Conservation (phyloP, 345 rosid genomes). For the Populus tremula region DNA sequence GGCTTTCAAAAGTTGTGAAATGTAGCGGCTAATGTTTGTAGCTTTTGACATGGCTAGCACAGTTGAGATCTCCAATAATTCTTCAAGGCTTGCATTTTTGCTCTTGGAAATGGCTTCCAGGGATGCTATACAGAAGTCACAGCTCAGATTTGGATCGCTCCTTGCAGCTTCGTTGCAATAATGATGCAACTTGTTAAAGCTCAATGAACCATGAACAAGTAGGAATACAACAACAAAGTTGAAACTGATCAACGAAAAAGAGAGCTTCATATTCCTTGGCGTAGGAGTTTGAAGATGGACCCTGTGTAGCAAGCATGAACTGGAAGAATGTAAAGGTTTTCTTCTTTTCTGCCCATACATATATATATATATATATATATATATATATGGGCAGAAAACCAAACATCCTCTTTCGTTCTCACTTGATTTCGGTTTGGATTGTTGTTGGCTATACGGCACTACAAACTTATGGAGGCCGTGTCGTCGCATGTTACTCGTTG, state of each 20-base stretch:
- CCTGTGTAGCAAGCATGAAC: too few species aligned
- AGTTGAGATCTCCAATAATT: conserved; percentile 22
- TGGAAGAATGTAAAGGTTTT: too few species aligned
- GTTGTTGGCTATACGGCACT: too few species aligned
- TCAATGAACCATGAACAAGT: neutral
- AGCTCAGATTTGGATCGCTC: conserved; percentile 18
- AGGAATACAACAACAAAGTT: neutral
- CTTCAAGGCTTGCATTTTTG: conserved; percentile 22
- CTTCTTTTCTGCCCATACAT: too few species aligned
- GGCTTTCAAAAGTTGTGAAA: conserved; percentile 16
- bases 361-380: too few species aligned
- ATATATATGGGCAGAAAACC: too few species aligned
- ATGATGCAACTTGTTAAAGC: conserved; percentile 11
- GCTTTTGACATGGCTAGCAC: conserved; percentile 20
- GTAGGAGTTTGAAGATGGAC: too few species aligned
- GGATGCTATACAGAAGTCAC: conserved; percentile 28
- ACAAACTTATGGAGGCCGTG: too few species aligned
- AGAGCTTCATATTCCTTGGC: neutral
- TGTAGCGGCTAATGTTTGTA: conserved; percentile 14
- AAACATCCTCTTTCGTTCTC: too few species aligned
- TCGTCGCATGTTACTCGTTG: too few species aligned
- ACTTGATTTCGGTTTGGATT: too few species aligned
- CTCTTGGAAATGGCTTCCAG: conserved; percentile 27
- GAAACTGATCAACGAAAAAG: neutral
- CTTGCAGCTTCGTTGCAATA: conserved; percentile 40